Percentiles rank a stretch among this genome's conserved stretches.
These are phyloP conservation scores for Phialocephala subalpina DNA, from an alignment of 2,329 filamentous ascomycete species.

Conservation along the genomic window DNA sequence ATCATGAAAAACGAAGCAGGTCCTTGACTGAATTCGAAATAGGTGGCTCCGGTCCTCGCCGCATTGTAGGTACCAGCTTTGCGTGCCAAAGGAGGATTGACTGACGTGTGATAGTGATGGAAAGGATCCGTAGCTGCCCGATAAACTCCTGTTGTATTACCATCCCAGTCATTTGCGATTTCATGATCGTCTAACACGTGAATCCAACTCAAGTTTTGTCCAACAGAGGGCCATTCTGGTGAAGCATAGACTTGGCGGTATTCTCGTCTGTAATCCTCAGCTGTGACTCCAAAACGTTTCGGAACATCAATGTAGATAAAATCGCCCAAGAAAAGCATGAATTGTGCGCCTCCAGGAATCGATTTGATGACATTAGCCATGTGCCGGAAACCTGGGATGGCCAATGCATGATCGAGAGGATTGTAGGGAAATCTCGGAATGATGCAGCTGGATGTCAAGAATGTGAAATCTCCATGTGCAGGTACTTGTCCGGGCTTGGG, in stretches of 20 bases:
- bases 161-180: slow-evolving; percentile 92
- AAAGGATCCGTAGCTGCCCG: slow-evolving; percentile 63
- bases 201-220: slow-evolving; percentile 90
- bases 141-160: slow-evolving; percentile 82
- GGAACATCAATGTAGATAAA: slow-evolving; percentile 95
- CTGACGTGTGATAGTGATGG: slow-evolving; percentile 82
- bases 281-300: slow-evolving; percentile 73
- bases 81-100: slow-evolving; percentile 79
- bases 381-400: slow-evolving; percentile 81
- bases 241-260: slow-evolving; percentile 97
- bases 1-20: slow-evolving; percentile 95
- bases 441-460: slow-evolving; percentile 92
- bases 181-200: slow-evolving; percentile 98
- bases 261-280: slow-evolving; percentile 84
- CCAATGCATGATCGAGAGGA: slow-evolving; percentile 81
- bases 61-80: slow-evolving; percentile 52
- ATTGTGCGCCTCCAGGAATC: slow-evolving; percentile 70
- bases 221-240: slow-evolving; percentile 84
- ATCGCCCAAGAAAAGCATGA: slow-evolving; percentile 84
- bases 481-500: slow-evolving; percentile 73
- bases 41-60: slow-evolving; percentile 68
- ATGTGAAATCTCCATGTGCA: slow-evolving; percentile 79
- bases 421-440: slow-evolving; percentile 91
- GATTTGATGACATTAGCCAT: slow-evolving; percentile 77
- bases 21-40: slow-evolving; percentile 89